Evolutionary conservation across 306 rosid genomes (phyloP).

Genomic region (Inga laurina): DNA sequence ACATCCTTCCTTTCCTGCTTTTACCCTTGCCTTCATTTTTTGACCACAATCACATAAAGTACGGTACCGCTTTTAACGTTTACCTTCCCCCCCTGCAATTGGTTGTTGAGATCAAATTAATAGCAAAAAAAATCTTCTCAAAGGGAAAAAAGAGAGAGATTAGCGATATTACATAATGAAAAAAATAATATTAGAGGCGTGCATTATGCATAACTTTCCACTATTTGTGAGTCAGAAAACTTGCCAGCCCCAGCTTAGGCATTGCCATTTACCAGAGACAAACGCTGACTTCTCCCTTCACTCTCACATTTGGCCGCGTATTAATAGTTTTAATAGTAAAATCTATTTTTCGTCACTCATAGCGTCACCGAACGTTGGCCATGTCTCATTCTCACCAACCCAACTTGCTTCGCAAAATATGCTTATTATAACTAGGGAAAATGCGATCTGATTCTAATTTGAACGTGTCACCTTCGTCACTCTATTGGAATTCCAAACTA

Average conservation of each 20-base stretch:
- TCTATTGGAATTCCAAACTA: too few species aligned
- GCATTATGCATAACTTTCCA: neutral
- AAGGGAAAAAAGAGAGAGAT: neutral
- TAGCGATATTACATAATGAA: too few species aligned
- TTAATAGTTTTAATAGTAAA: neutral
- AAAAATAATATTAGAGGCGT: neutral
- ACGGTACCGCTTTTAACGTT: neutral
- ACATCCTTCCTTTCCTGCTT: neutral
- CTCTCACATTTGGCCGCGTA: constrained; percentile 27
- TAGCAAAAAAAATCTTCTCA: neutral
- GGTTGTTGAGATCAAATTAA: neutral
- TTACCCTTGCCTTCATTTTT: neutral
- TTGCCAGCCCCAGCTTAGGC: neutral
- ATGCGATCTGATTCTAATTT: neutral
- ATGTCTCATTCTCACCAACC: constrained; percentile 4
- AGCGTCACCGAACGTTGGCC: neutral
- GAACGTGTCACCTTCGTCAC: too few species aligned
- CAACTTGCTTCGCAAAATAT: neutral
- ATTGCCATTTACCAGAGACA: neutral
- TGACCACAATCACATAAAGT: neutral
- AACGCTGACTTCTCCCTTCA: neutral
- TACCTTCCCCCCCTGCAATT: neutral
- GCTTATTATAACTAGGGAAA: neutral
- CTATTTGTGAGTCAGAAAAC: neutral
- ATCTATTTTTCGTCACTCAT: neutral